Evolutionary conservation across 441 rosid species (phyloP).

Genomic region (Theobroma grandiflorum): DNA sequence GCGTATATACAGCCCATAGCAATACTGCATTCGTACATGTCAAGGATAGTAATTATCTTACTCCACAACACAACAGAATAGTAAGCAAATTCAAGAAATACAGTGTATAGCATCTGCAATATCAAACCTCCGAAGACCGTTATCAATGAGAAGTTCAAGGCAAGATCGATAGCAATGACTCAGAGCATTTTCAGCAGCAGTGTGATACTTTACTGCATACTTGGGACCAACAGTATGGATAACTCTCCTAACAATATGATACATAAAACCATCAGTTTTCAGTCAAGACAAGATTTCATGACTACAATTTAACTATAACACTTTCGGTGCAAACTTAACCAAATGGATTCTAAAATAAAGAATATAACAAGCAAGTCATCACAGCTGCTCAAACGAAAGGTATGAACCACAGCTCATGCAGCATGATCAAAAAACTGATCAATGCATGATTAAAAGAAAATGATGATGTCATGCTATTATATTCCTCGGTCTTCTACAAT

Average conservation of each 20-base stretch:
- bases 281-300: slow-evolving; percentile 16
- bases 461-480: neutral
- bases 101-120: slow-evolving; percentile 22
- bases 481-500: neutral
- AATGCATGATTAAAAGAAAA: slow-evolving; percentile 14
- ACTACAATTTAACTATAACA: slow-evolving; percentile 5
- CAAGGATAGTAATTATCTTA: slow-evolving; percentile 42
- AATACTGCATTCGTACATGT: slow-evolving; percentile 62
- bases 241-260: slow-evolving; percentile 71
- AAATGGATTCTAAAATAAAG: slow-evolving; percentile 1
- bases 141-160: slow-evolving; percentile 93
- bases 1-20: slow-evolving; percentile 98
- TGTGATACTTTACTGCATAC: slow-evolving; percentile 97
- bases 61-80: slow-evolving; percentile 15
- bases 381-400: slow-evolving; percentile 13
- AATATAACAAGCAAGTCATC: neutral
- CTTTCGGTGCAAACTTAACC: neutral
- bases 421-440: neutral
- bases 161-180: slow-evolving; percentile 98
- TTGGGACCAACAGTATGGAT: slow-evolving; percentile 99
- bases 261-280: slow-evolving; percentile 22
- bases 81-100: slow-evolving; percentile 20
- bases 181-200: slow-evolving; percentile 99
- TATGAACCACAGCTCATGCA: neutral
- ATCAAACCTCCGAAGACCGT: slow-evolving; percentile 82